Conservation (phyloP, 257 asterid genomes). For the Misopates orontium region DNA sequence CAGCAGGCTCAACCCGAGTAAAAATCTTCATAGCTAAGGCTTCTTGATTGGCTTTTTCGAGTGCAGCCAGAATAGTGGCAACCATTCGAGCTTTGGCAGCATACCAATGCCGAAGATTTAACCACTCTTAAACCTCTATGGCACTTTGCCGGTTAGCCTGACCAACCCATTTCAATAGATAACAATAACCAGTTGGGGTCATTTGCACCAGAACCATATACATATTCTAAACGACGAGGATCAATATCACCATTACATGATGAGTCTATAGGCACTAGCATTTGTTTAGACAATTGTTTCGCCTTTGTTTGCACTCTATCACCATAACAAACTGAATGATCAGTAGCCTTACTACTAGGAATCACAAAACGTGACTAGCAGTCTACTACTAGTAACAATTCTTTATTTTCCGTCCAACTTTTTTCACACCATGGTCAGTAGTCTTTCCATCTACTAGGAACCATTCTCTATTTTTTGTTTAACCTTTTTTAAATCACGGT, state of each 20-base stretch:
- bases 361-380: too few relatives aligned
- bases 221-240: too few relatives aligned
- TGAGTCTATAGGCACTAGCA: too few relatives aligned
- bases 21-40: conserved; percentile 82
- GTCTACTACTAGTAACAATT: too few relatives aligned
- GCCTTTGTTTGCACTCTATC: too few relatives aligned
- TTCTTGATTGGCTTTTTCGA: conserved; percentile 93
- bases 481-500: too few relatives aligned
- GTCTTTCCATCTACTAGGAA: too few relatives aligned
- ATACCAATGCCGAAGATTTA: conserved; percentile 82
- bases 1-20: conserved; percentile 54
- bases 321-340: conserved; percentile 72
- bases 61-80: conserved; percentile 75
- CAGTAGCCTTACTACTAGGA: conserved; percentile 89
- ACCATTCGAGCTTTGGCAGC: conserved; percentile 88
- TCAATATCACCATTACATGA: too few relatives aligned
- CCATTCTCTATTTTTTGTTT: too few relatives aligned
- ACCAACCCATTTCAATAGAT: conserved; percentile 84
- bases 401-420: too few relatives aligned
- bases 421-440: too few relatives aligned
- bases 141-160: conserved; percentile 91
- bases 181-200: conserved; percentile 95
- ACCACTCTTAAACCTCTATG: conserved; percentile 89
- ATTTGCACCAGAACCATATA: conserved; percentile 96
- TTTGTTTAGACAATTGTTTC: too few relatives aligned